Conservation (phyloP, 192 early-diverging fungal genomes). For the Radiomyces spectabilis region DNA sequence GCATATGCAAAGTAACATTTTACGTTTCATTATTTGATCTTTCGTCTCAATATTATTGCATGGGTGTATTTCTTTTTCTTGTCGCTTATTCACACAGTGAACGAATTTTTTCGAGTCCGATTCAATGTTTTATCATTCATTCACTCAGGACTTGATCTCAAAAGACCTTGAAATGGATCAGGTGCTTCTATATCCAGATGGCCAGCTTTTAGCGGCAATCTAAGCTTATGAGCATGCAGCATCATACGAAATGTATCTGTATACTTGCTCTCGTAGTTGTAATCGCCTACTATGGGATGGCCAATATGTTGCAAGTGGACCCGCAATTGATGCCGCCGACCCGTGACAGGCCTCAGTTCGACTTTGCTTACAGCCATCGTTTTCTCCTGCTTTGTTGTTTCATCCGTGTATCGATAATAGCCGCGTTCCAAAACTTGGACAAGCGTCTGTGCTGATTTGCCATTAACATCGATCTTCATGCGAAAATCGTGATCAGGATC, state of each 20-base stretch:
- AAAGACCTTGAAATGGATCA: slow-evolving; percentile 2
- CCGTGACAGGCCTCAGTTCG: slow-evolving; percentile 15
- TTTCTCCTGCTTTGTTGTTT: slow-evolving; percentile 1
- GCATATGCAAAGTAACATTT: too few species aligned
- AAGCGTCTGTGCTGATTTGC: slow-evolving; percentile 23
- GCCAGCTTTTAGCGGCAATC: slow-evolving; percentile 8
- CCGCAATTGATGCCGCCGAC: slow-evolving; percentile 32
- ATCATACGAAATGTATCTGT: slow-evolving; percentile 37
- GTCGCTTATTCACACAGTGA: too few species aligned
- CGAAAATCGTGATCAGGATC: slow-evolving; percentile 28
- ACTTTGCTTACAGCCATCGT: slow-evolving; percentile 16
- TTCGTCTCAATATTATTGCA: too few species aligned
- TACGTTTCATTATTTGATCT: too few species aligned
- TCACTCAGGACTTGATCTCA: too few species aligned
- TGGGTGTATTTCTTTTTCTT: too few species aligned
- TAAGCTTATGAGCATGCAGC: slow-evolving; percentile 30
- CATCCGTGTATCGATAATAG: slow-evolving; percentile 14
- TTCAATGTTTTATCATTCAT: too few species aligned
- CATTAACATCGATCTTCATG: slow-evolving; percentile 19
- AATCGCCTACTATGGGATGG: slow-evolving; percentile 35
- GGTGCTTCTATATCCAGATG: neutral
- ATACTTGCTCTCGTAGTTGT: slow-evolving; percentile 28
- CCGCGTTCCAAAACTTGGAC: slow-evolving; percentile 20
- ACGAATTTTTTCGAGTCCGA: too few species aligned
- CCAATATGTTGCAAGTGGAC: slow-evolving; percentile 27